Base-by-base conservation (phyloP, 2,329 filamentous ascomycete species). In the Paraconiothyrium sp. region DNA sequence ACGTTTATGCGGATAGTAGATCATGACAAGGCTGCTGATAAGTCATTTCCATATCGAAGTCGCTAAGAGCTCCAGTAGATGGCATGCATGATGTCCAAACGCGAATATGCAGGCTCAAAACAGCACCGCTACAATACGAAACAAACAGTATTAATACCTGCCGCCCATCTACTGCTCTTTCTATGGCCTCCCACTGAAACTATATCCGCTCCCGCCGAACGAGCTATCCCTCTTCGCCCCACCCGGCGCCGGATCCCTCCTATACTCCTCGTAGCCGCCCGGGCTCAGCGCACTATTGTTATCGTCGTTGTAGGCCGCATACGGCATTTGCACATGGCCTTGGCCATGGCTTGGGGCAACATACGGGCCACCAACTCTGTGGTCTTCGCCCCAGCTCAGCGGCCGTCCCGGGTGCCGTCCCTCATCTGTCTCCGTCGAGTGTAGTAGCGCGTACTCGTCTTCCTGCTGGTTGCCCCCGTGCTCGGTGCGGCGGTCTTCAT, bases 381-480 rank as follows among this genome's bases (percentile, higher is more conserved):
- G 67, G 30, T 76, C 71, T 16, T 76, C 76, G 27, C 76, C 78
- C 76, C 76, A 80, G 56, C 78, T 79, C 30, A 79, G 58, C 11
- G 78, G 78, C 6, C 79, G 58, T 1, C 79, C 79, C 0, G 79
- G 79, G 62, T 81, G 79, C 52, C 73, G 64, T 7, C 76, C 76
- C 24, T 78, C 75, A 16, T 80, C 76, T 20, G 76, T 77, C n/a
- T 79, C 76, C 2, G 73, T 76, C 14, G 65, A 70, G 52, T 85
- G 80, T 11, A 86, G 73, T 6, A 85, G 76, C 11, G 83, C 82
- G 62, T 86, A 85, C 57, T 82, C 80, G 59, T 83, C 81, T 64
- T 86, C 84, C 54, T 84, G 80, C 52, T 84, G 81, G 39, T 79
- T 80, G 41, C 78, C 76, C 60, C 78, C 79, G 52, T 73, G 78